Evolutionary conservation across 306 rosid species (phyloP).

Genomic region (Corylus heterophylla): DNA sequence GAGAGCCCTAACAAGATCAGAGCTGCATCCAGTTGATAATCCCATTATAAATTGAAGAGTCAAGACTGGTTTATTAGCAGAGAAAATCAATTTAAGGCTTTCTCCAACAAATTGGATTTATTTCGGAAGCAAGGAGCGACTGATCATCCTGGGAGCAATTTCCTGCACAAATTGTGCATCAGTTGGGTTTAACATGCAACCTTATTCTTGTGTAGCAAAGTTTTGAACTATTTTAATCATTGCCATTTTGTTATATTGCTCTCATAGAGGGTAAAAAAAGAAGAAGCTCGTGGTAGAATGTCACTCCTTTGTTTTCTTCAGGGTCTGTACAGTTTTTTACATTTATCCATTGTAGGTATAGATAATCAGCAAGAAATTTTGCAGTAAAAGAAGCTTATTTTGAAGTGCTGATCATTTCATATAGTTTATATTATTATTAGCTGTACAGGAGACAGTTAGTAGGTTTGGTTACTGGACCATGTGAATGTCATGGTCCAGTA

Average conservation of each 20-base stretch:
- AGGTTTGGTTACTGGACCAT: no score
- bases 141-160: neutral
- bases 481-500: neutral
- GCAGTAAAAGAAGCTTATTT: neutral
- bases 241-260: neutral
- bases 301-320: neutral
- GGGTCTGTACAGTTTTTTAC: neutral
- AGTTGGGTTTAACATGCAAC: neutral
- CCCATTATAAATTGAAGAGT: neutral
- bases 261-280: neutral
- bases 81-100: neutral
- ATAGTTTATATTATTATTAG: neutral
- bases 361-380: neutral
- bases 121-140: neutral
- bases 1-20: slow-evolving; percentile 37
- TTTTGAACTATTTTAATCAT: neutral
- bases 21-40: slow-evolving; percentile 37
- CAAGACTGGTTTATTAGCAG: neutral
- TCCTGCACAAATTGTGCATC: neutral
- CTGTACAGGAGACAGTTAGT: no score
- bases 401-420: neutral
- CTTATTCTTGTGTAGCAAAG: neutral
- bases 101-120: neutral
- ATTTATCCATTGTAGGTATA: neutral
- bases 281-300: neutral